Evolutionary conservation across 768 basidiomycete species (phyloP).

Genomic region (Harrya chromipes): DNA sequence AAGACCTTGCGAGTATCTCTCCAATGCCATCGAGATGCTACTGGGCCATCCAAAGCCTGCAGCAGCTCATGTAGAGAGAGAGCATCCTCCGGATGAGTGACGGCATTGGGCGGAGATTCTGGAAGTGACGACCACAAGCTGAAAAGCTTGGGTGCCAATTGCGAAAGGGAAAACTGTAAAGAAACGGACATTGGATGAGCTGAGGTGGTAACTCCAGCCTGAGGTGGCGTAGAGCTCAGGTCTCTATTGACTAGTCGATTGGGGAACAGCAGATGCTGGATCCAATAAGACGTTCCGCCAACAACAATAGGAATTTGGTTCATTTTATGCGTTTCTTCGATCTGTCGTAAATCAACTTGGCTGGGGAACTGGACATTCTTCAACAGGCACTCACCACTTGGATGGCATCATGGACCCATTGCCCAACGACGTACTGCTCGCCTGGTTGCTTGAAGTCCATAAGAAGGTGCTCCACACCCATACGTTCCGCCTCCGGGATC

Average conservation of each 20-base stretch:
- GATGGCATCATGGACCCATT: slow-evolving; percentile 86
- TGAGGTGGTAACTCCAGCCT: slow-evolving; percentile 1
- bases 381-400: slow-evolving; percentile 52
- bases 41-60: slow-evolving; percentile 59
- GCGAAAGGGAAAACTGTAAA: slow-evolving; percentile 40
- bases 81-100: slow-evolving; percentile 51
- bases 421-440: slow-evolving; percentile 80
- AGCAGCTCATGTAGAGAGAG: slow-evolving; percentile 68
- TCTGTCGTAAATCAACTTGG: slow-evolving; percentile 41
- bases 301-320: slow-evolving; percentile 82
- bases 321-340: slow-evolving; percentile 64
- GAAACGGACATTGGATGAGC: slow-evolving; percentile 30
- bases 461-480: slow-evolving; percentile 82
- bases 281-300: slow-evolving; percentile 97
- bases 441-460: slow-evolving; percentile 87
- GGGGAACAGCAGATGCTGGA: slow-evolving; percentile 93
- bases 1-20: slow-evolving; percentile 87
- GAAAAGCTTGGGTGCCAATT: slow-evolving; percentile 46
- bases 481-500: slow-evolving; percentile 68
- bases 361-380: not conserved
- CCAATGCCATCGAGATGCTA: slow-evolving; percentile 94
- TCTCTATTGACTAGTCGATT: slow-evolving; percentile 51
- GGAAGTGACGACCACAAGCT: slow-evolving; percentile 58
- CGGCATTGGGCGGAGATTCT: slow-evolving; percentile 53
- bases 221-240: slow-evolving; percentile 3